Base-by-base conservation (phyloP, 495 filamentous ascomycete species). In the Podospora australis region DNA sequence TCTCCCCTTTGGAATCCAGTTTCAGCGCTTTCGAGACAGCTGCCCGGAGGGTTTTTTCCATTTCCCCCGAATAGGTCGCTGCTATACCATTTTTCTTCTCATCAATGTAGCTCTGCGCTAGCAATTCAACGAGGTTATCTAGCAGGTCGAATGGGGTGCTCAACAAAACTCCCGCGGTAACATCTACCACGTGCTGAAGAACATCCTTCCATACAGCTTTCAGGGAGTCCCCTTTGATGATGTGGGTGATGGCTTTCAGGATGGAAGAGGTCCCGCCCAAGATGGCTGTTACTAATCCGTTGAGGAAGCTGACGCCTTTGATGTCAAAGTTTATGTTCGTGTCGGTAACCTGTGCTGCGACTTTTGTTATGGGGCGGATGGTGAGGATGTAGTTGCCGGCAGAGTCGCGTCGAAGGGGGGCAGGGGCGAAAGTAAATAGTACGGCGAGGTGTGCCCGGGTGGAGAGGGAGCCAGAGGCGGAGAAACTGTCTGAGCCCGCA, bases 341-440 rank as follows among this genome's bases (percentile, higher is more conserved):
- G 9, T 36, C 26, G 11, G 14, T 21, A 22, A 54, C 11, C 17
- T 45, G 20, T 22, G 52, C 52, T 5, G 46, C 46, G 1, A 54
- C 52, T 24, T 54, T 54, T 7, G 46, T 49, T 1, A 54, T 47
- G 6, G 52, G 52, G 11, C 46, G 40, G 38, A 54, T 54, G 4
- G 52, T 54, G 35, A 54, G 39, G 20, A 54, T 42, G 39, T 48
- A 54, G n/a, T 54, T 50, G 14, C 52, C 52, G 2, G 30, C 16
- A 0, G 46, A 21, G 21, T 54, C 46, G 10, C 39, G 25, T 5
- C 43, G 25, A 22, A 54, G 29, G 6, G 46, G 40, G 13, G 46
- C 24, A 35, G 52, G 51, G 1, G 36, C 52, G 20, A 54, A 54
- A 8, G 30, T 49, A 11, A 54, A 54, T n/a, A 54, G 21, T 1